Percentiles rank a stretch among this genome's conserved stretches.
Conservation (phyloP, 23 red algal species). For the Porphyridium purpureum region DNA sequence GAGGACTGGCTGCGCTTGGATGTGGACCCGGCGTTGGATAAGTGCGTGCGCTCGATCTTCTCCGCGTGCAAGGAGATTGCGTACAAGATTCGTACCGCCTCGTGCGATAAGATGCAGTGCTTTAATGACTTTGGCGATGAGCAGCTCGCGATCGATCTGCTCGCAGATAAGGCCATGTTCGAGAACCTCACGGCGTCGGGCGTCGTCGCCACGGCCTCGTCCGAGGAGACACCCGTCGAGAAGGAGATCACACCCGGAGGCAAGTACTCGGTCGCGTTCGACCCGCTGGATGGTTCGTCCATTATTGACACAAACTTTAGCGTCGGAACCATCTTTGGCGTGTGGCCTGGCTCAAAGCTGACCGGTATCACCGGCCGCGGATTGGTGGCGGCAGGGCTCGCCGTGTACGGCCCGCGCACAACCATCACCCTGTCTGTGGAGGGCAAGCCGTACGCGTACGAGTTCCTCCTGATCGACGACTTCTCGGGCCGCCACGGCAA, state of each 20-base stretch:
- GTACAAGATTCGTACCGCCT: slow-evolving; percentile 95
- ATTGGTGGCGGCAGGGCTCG: slow-evolving; percentile 57
- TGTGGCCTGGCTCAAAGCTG: slow-evolving; percentile 76
- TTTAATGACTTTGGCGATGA: slow-evolving; percentile 99
- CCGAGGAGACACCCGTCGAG: slow-evolving; percentile 82
- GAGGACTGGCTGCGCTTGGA: slow-evolving; percentile 41
- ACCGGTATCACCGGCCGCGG: slow-evolving; percentile 63
- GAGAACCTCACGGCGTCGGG: slow-evolving; percentile 55
- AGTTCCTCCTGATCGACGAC: slow-evolving; percentile 96
- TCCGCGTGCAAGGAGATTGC: slow-evolving; percentile 92
- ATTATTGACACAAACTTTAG: slow-evolving; percentile 99
- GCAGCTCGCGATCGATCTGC: slow-evolving; percentile 91
- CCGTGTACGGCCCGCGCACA: slow-evolving; percentile 91
- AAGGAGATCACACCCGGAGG: slow-evolving; percentile 38
- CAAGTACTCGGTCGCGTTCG: slow-evolving; percentile 82
- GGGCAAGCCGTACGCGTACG: slow-evolving; percentile 70
- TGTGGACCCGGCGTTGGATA: slow-evolving; percentile 45
- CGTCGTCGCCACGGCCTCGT: slow-evolving; percentile 59
- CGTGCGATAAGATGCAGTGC: slow-evolving; percentile 91
- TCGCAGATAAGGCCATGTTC: slow-evolving; percentile 91
- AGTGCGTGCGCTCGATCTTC: slow-evolving; percentile 63
- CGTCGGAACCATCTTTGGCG: slow-evolving; percentile 92
- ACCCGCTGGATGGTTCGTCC: slow-evolving; percentile 83
- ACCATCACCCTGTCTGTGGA: slow-evolving; percentile 79
- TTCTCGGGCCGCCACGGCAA: slow-evolving; percentile 89